Evolutionary conservation across 768 basidiomycete species (phyloP), one percentile per base, ranked within the genome.

Genomic region (Agrocybe pediades): DNA sequence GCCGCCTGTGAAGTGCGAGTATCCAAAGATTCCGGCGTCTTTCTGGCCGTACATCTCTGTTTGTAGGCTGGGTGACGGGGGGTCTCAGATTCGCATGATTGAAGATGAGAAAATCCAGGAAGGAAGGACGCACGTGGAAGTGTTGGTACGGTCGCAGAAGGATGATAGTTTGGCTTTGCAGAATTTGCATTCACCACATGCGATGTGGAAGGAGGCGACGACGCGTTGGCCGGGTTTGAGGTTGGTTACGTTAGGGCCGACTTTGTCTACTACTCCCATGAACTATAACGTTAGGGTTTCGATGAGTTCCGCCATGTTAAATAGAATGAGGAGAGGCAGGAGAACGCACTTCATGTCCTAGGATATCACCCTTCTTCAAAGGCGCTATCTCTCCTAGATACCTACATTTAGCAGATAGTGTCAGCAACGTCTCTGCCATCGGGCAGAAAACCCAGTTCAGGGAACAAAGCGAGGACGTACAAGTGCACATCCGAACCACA

Each of bases 131-230:
- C n/a, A n/a, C 78, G 78, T 76, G 2, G 84, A 85, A 46, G 79
- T 76, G 68, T 89, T 88, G 8, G 87, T 90, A 16, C 74, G 68
- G 53, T 90, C 85, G 65, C 90, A 92, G 66, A 88, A 82, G 1
- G 85, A 85, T 0, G 85, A 86, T 0, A 87, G 73, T 60, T 87
- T 88, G 67, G 90, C 68, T 67, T 88, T 70, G 79, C 90, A 92
- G 68, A 82, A 90, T 41, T 76, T 67, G 69, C 88, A 90, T 46
- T 80, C 76, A 2, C 89, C 87, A 60, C 88, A 90, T 0, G 87
- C 86, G 48, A 87, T 84, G 63, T 90, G 87, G 82, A 91, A 91
- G 2, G 84, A 85, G 0, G 82, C 79, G n/a, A 91, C 89, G 50
- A 90, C 88, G 20, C 88, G 80, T 61, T 91, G 83, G 16, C 89